A percentile compares a stretch with the other conserved stretches of the same genome.
Conservation (phyloP, 495 filamentous ascomycete species). For the Staphylotrichum longicolle region DNA sequence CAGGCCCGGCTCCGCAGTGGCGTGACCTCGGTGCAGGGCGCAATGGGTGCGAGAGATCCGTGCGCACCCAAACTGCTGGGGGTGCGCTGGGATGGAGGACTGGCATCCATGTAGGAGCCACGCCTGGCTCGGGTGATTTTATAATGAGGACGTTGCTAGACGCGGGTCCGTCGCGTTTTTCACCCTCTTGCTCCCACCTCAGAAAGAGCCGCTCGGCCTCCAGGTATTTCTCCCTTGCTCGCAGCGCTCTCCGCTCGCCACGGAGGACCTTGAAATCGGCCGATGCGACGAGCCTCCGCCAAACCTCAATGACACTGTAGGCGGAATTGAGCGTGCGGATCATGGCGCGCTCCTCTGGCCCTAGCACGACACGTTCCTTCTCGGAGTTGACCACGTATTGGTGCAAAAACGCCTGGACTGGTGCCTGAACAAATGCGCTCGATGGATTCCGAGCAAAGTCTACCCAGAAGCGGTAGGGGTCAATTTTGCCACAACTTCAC, state of each 20-base stretch:
- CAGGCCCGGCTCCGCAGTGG: no score
- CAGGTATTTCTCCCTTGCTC: background rate
- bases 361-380: constrained; percentile 10
- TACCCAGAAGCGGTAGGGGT: constrained; percentile 5
- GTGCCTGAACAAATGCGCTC: background rate
- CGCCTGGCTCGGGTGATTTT: no score
- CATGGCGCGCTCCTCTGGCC: constrained; percentile 8
- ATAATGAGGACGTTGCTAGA: no score
- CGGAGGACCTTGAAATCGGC: constrained; percentile 11
- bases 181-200: constrained; percentile 7
- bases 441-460: constrained; percentile 2
- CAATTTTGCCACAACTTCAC: background rate
- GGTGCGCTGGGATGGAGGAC: no score
- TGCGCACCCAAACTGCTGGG: no score
- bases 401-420: background rate
- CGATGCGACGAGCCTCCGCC: constrained; percentile 8
- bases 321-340: constrained; percentile 4
- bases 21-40: no score
- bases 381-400: background rate
- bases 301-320: constrained; percentile 12
- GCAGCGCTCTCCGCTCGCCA: background rate
- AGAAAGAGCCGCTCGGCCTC: background rate
- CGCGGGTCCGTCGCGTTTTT: constrained; percentile 6
- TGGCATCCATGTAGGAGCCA: no score
- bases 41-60: no score